These are phyloP conservation scores for Ogataea saltuana DNA, from an alignment of 805 yeast genomes.

Conservation along the genomic window DNA sequence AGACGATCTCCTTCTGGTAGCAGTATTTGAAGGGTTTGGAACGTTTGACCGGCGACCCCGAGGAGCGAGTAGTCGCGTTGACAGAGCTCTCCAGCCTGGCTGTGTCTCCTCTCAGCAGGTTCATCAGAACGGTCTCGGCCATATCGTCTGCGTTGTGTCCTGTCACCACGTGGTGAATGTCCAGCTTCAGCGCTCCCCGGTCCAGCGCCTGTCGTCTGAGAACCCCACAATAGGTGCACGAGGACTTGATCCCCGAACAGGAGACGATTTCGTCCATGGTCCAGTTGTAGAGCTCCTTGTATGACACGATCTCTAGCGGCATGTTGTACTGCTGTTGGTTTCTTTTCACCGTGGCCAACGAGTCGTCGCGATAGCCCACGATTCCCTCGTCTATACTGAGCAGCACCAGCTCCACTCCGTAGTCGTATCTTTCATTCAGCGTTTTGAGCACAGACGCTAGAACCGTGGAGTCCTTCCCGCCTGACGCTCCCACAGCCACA, in stretches of 20 bases:
- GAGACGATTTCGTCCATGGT: slow-evolving; percentile 98
- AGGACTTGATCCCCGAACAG: slow-evolving; percentile 88
- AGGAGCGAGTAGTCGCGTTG: slow-evolving; percentile 75
- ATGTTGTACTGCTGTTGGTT: slow-evolving; percentile 69
- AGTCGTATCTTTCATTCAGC: slow-evolving; percentile 82
- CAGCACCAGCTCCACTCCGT: slow-evolving; percentile 81
- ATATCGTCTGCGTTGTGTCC: slow-evolving; percentile 99
- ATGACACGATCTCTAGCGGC: slow-evolving; percentile 57
- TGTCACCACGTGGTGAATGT: slow-evolving; percentile 88
- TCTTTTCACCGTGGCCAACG: slow-evolving; percentile 93
- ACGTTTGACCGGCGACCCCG: slow-evolving; percentile 87
- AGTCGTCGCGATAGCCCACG: slow-evolving; percentile 95
- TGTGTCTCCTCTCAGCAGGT: slow-evolving; percentile 91
- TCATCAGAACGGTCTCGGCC: slow-evolving; percentile 98
- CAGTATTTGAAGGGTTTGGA: slow-evolving; percentile 95
- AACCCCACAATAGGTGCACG: slow-evolving; percentile 98
- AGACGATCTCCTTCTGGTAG: slow-evolving; percentile 94
- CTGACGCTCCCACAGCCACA: slow-evolving; percentile 97
- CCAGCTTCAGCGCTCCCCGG: slow-evolving; percentile 87
- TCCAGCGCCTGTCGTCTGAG: slow-evolving; percentile 94
- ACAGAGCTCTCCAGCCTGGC: slow-evolving; percentile 90
- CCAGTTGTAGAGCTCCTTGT: slow-evolving; percentile 91
- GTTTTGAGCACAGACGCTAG: slow-evolving; percentile 85
- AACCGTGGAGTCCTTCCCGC: slow-evolving; percentile 98
- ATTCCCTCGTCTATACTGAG: slow-evolving; percentile 96